phyloP scores from a whole-genome alignment of 108 stramenopile genomes.

The Skeletonema grethae region DNA sequence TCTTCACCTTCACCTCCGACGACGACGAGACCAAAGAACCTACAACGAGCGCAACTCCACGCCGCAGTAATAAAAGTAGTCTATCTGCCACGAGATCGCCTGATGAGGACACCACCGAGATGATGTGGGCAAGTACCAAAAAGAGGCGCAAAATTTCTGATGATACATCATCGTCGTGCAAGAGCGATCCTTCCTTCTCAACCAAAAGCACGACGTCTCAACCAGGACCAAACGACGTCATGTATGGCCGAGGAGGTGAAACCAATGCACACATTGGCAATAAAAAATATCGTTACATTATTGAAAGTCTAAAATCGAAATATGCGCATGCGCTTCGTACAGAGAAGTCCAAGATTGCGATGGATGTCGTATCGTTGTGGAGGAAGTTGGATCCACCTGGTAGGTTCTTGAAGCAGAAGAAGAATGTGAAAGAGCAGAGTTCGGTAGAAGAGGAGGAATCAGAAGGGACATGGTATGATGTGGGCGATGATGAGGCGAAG shows the following conservation, averaged over 20 bases:
- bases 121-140: neutral
- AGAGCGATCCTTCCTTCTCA: neutral
- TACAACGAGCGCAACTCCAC: neutral
- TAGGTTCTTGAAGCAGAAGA: neutral
- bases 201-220: neutral
- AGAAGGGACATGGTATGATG: neutral
- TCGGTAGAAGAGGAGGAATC: neutral
- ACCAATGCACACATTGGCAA: conserved; percentile 34
- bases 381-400: neutral
- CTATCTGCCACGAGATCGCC: neutral
- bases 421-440: too few relatives aligned
- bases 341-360: neutral
- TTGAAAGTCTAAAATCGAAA: conserved; percentile 6
- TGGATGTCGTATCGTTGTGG: neutral
- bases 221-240: conserved; percentile 17
- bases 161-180: neutral
- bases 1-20: neutral
- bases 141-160: conserved; percentile 1
- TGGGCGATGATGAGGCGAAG: neutral
- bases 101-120: neutral
- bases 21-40: neutral
- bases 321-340: neutral
- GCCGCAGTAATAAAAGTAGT: neutral
- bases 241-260: conserved; percentile 27
- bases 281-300: conserved; percentile 11